phyloP scores from a whole-genome alignment of 768 basidiomycete genomes.

The Sarcodon aspratus region DNA sequence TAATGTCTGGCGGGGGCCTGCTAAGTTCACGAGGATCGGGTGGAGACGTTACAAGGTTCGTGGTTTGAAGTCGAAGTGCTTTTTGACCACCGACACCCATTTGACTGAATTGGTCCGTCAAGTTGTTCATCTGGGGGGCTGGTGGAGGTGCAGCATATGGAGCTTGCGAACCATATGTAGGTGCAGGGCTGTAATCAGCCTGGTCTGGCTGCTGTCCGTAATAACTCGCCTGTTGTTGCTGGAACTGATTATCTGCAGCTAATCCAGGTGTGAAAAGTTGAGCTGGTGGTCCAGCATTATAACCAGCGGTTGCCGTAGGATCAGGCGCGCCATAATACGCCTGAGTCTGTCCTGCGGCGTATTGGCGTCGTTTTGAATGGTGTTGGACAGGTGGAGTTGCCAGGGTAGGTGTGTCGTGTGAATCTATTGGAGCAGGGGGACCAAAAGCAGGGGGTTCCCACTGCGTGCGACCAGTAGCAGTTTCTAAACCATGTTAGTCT shows the following conservation, averaged over 20 bases:
- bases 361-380: constrained; percentile 73
- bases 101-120: constrained; percentile 79
- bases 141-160: constrained; percentile 25
- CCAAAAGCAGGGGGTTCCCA: constrained; percentile 68
- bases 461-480: constrained; percentile 71
- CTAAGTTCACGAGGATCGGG: constrained; percentile 83
- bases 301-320: constrained; percentile 31
- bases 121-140: constrained; percentile 34
- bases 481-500: constrained; percentile 41
- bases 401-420: constrained; percentile 24
- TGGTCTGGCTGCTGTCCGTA: constrained; percentile 25
- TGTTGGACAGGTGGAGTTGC: constrained; percentile 31
- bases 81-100: constrained; percentile 82
- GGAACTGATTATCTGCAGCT: constrained; percentile 55
- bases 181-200: constrained; percentile 32
- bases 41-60: constrained; percentile 87
- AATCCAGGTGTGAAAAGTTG: constrained; percentile 86
- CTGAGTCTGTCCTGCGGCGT: constrained; percentile 89
- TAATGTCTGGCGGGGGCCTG: constrained; percentile 79
- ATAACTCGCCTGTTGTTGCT: constrained; percentile 44
- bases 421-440: constrained; percentile 24
- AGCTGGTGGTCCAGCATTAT: constrained; percentile 27
- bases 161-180: constrained; percentile 32
- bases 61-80: constrained; percentile 68
- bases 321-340: constrained; percentile 60